Base-by-base conservation (phyloP, 129 eudicot species). In the Lonicera japonica region DNA sequence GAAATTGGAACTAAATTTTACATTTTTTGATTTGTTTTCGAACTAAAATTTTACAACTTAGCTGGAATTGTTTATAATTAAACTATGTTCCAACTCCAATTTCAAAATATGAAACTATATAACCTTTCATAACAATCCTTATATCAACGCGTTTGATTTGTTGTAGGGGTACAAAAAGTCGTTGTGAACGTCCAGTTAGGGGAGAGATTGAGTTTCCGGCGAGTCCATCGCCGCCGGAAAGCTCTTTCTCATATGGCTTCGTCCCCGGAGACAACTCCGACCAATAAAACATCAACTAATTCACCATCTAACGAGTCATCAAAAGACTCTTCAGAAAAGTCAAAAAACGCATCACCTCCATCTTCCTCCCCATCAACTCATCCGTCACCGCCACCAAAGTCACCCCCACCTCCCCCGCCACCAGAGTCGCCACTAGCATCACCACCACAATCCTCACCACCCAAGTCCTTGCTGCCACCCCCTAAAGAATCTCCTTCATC, bases 251-350 rank as follows among this genome's bases (percentile, higher is more conserved):
- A 29, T 24, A 77, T 81, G 86, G 82, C 70, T 60, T 64, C 77
- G 56, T 50, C 82, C 77, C 82, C 80, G 25, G 64, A 46, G 41
- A 67, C 73, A 74, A 70, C 84, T 79, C 76, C 77, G 68, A 62
- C 77, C 63, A 69, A 60, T 21, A 51, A 70, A 5, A 60, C 73
- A 13, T 1, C 55, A 5, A 14, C 55, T 50, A 9, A 38, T 38
- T 10, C 50, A 43, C 14, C 50, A 4, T 43, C 50, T 2, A 43
- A 10, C 3, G 16, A 10, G 14, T 50, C 69, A 25, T 45, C 58
- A 48, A 23, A 57, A 0, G 41, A 61, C 21, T 64, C 73, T 22
- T 53, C 68, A 16, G 20, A 70, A 39, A 18, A 52, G 53, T 41
- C 75, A 8, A 34, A 69, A 51, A 14, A 0, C 16, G 15, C 55